Percentiles rank a stretch among this genome's conserved stretches.
These are phyloP conservation scores for Zelonia costaricensis DNA, from an alignment of 208 protist genomes.

Conservation along the genomic window DNA sequence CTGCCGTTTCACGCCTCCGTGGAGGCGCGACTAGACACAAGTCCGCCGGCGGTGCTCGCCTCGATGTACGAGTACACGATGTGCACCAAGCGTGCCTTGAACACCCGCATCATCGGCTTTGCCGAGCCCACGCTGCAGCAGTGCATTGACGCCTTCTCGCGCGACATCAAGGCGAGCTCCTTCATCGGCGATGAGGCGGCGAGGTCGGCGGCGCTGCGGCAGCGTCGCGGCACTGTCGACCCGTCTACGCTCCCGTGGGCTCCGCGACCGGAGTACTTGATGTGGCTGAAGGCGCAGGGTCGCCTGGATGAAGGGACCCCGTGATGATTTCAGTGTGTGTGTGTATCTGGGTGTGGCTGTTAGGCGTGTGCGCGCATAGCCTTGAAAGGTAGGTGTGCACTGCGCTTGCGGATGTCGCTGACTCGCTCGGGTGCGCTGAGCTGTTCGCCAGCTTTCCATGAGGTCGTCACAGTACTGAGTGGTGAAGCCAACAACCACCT, in stretches of 20 bases:
- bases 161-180: conserved; percentile 48
- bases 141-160: conserved; percentile 71
- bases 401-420: too few relatives aligned
- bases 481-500: too few relatives aligned
- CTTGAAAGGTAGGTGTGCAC: too few relatives aligned
- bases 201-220: conserved; percentile 34
- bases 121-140: conserved; percentile 77
- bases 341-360: not conserved
- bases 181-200: conserved; percentile 36
- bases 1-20: conserved; percentile 54
- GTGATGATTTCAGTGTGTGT: not conserved
- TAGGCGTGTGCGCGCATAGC: not conserved
- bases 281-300: conserved; percentile 62
- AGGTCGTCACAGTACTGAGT: too few relatives aligned
- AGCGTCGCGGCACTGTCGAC: conserved; percentile 59
- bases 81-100: conserved; percentile 81
- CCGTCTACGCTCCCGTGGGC: conserved; percentile 65
- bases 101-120: conserved; percentile 88
- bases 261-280: conserved; percentile 61
- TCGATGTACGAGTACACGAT: conserved; percentile 69
- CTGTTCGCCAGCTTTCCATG: too few relatives aligned
- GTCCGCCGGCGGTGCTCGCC: conserved; percentile 28
- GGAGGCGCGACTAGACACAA: conserved; percentile 36
- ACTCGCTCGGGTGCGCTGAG: too few relatives aligned
- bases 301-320: conserved; percentile 26